Base-by-base conservation (phyloP, 768 basidiomycete genomes). In the Guyanaporus albipodus region DNA sequence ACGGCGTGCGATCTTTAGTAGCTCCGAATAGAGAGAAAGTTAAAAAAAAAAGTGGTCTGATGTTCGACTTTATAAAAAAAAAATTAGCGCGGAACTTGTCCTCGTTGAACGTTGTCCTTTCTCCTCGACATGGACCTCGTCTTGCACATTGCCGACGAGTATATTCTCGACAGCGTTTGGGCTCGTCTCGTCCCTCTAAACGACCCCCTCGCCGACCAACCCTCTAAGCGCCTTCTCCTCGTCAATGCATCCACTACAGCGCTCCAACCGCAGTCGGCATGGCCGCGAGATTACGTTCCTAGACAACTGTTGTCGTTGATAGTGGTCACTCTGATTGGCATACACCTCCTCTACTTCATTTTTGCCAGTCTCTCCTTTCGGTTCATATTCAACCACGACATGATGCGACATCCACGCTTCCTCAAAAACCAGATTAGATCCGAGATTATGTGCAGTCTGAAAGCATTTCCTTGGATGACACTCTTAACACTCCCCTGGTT, bases 321-420 rank as follows among this genome's bases (percentile, higher is more conserved):
- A 52, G 63, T 73, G 21, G 60, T 98, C 53, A 94, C 92, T 1
- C 67, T 88, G 43, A 56, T 91, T 48, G 93, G 93, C 50, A 88
- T 95, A 48, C 79, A 86, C 57, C 19, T 83, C 39, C 76, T 99
- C 38, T 99, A 99, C 68, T 93, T 96, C 69, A 42, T 85, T 21
- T 87, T 97, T 56, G 93, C 92, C n/a, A 71, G 77, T 34, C 67
- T 89, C 21, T 92, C 91, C 4, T 99, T 91, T 70, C 68, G 68
- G 35, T 83, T 76, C 68, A 80, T 98, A 46, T 99, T 97, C 79
- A 92, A 98, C 70, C 87, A 87, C 60, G 87, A 86, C 18, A 96
- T 87, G 91, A 94, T 88, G 85, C 75, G 78, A 26, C 96, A 99
- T 69, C 96, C 96, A 0, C 79, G 89, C 24, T 99, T 94, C 71